These are phyloP conservation scores for Suillus decipiens DNA, from an alignment of 768 basidiomycete species.

Conservation along the genomic window DNA sequence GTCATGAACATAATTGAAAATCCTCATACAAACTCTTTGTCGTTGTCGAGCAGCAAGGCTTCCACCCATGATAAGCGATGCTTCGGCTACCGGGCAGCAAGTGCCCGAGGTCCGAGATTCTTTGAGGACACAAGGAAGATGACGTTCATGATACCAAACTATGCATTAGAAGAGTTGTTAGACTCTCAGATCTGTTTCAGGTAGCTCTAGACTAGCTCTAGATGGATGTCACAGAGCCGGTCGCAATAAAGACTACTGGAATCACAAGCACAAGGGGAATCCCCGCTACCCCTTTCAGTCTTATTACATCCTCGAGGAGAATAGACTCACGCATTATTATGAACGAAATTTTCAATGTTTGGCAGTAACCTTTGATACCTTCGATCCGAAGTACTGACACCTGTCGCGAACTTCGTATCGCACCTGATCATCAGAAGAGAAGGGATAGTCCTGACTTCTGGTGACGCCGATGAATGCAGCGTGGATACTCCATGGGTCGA, in stretches of 20 bases:
- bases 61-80: neutral
- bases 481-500: neutral
- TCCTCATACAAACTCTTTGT: neutral
- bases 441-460: neutral
- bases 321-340: neutral
- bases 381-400: neutral
- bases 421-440: neutral
- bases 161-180: neutral
- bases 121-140: neutral
- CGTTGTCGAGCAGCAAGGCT: neutral
- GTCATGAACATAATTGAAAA: neutral
- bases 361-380: neutral
- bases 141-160: neutral
- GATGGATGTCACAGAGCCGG: neutral
- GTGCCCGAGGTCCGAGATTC: neutral
- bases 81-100: conserved; percentile 5
- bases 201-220: neutral
- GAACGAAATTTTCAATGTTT: neutral
- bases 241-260: neutral
- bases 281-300: conserved; percentile 3
- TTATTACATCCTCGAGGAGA: neutral
- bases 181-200: neutral
- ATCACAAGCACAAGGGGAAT: neutral
- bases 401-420: neutral
- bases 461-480: neutral